Conservation (phyloP, 768 basidiomycete species). For the Suillus paluster region DNA sequence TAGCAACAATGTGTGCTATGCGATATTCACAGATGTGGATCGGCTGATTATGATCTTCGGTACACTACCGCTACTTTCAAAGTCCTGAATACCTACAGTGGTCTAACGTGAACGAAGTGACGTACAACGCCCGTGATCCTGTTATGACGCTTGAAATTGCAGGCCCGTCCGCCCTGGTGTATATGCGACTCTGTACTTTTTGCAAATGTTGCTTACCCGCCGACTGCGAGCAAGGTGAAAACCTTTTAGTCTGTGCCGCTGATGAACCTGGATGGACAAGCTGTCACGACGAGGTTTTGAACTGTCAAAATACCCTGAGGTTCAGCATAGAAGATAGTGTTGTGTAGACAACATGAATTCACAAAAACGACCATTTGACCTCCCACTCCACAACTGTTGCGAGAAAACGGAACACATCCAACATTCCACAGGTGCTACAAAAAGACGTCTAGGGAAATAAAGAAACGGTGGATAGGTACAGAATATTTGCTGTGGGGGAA, state of each 20-base stretch:
- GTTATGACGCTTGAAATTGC: constrained; percentile 65
- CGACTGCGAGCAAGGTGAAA: constrained; percentile 33
- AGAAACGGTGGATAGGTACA: no score
- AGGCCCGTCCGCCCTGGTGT: constrained; percentile 61
- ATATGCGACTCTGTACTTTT: constrained; percentile 57
- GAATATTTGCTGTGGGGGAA: no score
- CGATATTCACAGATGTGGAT: background rate
- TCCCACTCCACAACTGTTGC: no score
- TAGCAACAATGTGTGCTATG: constrained; percentile 46
- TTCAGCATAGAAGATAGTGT: no score
- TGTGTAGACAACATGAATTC: no score
- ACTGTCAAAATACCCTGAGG: no score
- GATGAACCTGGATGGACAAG: background rate
- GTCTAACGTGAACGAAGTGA: constrained; percentile 61
- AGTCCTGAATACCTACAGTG: constrained; percentile 53
- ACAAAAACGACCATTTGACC: no score
- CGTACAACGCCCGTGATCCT: constrained; percentile 64
- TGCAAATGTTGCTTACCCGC: constrained; percentile 63
- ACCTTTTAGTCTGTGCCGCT: background rate
- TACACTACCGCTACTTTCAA: constrained; percentile 67
- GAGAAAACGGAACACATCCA: no score
- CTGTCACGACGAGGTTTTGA: no score
- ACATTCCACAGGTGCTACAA: no score
- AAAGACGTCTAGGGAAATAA: no score
- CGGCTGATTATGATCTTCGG: constrained; percentile 18